A percentile compares a stretch with the other conserved stretches of the same genome.
These are phyloP conservation scores for Luffa aegyptiaca DNA, from an alignment of 306 rosid species.

Conservation along the genomic window DNA sequence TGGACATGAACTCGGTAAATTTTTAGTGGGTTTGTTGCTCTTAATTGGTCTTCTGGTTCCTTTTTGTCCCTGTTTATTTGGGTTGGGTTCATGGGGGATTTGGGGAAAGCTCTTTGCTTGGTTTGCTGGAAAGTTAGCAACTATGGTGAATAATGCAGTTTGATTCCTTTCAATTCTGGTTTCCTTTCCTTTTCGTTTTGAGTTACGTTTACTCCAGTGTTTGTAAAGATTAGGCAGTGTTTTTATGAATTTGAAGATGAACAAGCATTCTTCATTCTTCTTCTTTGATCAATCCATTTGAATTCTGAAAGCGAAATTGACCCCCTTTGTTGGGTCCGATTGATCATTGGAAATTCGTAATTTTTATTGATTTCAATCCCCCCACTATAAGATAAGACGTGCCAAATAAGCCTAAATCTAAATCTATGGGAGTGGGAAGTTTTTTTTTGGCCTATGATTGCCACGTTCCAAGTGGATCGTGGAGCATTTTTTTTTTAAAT, in stretches of 20 bases:
- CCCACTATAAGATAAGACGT: too few species aligned
- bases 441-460: too few species aligned
- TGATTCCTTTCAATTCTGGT: neutral
- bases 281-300: neutral
- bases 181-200: neutral
- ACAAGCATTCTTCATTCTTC: neutral
- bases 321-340: neutral
- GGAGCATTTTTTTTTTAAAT: too few species aligned
- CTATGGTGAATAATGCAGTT: conserved; percentile 6
- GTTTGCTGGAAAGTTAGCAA: neutral
- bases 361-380: too few species aligned
- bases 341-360: too few species aligned
- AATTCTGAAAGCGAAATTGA: neutral
- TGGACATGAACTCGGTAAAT: neutral
- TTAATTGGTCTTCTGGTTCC: neutral
- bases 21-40: neutral
- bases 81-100: neutral
- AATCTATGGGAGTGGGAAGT: too few species aligned
- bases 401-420: too few species aligned
- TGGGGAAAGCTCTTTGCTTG: conserved; percentile 2
- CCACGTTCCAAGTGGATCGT: too few species aligned
- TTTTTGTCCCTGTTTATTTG: neutral
- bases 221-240: neutral
- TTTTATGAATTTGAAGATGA: neutral
- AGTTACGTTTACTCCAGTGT: neutral